Evolutionary conservation across 2,329 filamentous ascomycete genomes (phyloP), one percentile per base, ranked within the genome.

Genomic region (Ascochyta fabae): DNA sequence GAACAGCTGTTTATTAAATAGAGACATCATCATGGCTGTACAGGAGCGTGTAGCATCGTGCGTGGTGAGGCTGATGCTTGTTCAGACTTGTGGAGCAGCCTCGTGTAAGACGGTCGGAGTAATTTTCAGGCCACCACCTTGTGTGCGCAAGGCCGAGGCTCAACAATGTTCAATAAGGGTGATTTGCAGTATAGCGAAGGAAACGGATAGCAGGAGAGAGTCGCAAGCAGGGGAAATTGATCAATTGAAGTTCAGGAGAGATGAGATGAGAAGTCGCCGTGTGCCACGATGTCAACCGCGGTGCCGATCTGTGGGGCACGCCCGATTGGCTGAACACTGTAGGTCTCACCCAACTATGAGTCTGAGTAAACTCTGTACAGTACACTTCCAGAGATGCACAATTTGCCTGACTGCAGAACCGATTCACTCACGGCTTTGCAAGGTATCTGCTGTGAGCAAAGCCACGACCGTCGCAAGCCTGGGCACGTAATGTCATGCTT

Each of bases 291-390:
- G 15, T 42, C 27, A 9, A 34, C 39, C 40, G 24, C n/a, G 19
- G 45, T 34, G 40, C 27, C 29, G 51, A 44, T 48, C 10, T 19
- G 51, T 54, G 51, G 51, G 51, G 48, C 41, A n/a, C 16, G 12
- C 9, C n/a, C 40, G n/a, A 23, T 29, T 13, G 10, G 22, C 8
- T 22, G 6, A 13, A 12, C 29, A 31, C 29, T 31, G 29, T 31
- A 10, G 29, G 12, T 15, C 13, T 15, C 13, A 5, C 29, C 13
- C 29, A 4, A 31, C 29, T 31, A 13, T 31, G 4, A 31, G 29
- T 15, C 12, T 31, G 27, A 29, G 9, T 12, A 31, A 2, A 35
- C 15, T 15, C 31, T 35, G n/a, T 16, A 16, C n/a, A 16, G 6
- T 35, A 35, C 15, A n/a, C 29, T 31, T 31, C 29, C 12, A 31